Evolutionary conservation across 805 yeast genomes (phyloP), one percentile per base, ranked within the genome.

Genomic region (Wickerhamiella nectarea): DNA sequence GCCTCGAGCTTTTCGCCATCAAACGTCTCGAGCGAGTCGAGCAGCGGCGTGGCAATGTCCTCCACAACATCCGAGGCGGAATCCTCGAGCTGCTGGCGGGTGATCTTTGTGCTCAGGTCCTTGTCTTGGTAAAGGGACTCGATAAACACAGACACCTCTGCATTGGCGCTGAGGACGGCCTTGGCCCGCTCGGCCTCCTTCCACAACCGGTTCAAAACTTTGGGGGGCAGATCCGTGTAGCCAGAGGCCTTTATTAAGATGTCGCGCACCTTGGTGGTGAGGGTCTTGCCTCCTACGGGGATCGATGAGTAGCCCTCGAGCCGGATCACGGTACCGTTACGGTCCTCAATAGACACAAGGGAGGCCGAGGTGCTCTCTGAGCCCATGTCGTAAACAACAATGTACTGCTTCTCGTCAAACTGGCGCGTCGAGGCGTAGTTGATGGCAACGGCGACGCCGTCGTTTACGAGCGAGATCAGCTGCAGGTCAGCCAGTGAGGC

Each of bases 291-390:
- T 35, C 94, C 91, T 36, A 86, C 64, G n/a, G 67, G 66, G 55
- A 78, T 82, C 55, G 61, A 75, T 0, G 89, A 86, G 48, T 77
- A 74, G 24, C 85, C 86, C 56, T 77, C 80, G 21, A 84, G 71
- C 31, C 86, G 64, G 7, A 57, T 56, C 10, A 69, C 51, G 39
- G 52, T 48, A 43, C 50, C 49, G 43, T 51, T 41, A 38, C 39
- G 65, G 18, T 73, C 72, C 14, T 62, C 60, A 49, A 78, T 68
- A 0, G 87, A 75, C 41, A 86, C 74, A n/a, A 91, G 64, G 0
- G 97, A 81, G 1, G 94, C 94, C 44, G 78, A 75, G 0, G 94
- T 81, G 0, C 94, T 78, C 1, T 94, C 94, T 4, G 95, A 89
- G 38, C 98, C 98, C 73, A 82, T 74, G 59, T 91, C 98, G 57